Evolutionary conservation across 2,329 filamentous ascomycete genomes (phyloP).

Genomic region (Verticillium dahliae): DNA sequence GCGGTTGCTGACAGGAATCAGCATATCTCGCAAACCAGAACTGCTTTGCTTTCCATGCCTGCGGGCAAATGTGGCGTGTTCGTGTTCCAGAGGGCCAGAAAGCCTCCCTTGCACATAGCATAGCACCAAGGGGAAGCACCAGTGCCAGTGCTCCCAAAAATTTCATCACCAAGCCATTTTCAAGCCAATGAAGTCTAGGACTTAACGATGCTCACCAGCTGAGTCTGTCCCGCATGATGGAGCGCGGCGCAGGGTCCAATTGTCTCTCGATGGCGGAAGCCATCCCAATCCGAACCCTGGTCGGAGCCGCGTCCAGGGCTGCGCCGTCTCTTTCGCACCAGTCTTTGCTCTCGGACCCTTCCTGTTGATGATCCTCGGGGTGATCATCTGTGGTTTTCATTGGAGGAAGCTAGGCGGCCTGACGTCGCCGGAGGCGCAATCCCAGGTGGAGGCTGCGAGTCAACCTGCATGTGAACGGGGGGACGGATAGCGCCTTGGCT

Average conservation of each 20-base stretch:
- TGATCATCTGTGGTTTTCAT: not conserved
- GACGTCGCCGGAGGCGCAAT: not conserved
- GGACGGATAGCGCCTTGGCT: not conserved
- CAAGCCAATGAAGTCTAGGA: not conserved
- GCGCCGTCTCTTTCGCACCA: not conserved
- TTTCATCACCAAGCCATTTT: not conserved
- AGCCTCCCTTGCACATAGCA: not conserved
- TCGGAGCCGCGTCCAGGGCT: not conserved
- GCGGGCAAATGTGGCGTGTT: not conserved
- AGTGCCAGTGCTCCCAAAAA: not conserved
- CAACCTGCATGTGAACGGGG: not conserved
- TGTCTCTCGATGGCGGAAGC: not conserved
- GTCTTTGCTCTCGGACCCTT: not conserved
- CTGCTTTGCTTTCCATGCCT: not conserved
- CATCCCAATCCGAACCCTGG: not conserved
- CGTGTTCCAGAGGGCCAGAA: not conserved
- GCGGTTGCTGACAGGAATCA: not conserved
- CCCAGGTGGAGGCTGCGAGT: not conserved
- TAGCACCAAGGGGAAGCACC: not conserved
- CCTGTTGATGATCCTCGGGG: not conserved
- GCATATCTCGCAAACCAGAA: too few relatives aligned
- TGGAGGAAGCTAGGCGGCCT: not conserved
- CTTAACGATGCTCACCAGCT: not conserved
- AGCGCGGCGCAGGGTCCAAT: not conserved
- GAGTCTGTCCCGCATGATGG: not conserved